A percentile compares a stretch with the other conserved stretches of the same genome.
Conservation (phyloP, 352 stramenopile species). For the Globisporangium apiculatum region DNA sequence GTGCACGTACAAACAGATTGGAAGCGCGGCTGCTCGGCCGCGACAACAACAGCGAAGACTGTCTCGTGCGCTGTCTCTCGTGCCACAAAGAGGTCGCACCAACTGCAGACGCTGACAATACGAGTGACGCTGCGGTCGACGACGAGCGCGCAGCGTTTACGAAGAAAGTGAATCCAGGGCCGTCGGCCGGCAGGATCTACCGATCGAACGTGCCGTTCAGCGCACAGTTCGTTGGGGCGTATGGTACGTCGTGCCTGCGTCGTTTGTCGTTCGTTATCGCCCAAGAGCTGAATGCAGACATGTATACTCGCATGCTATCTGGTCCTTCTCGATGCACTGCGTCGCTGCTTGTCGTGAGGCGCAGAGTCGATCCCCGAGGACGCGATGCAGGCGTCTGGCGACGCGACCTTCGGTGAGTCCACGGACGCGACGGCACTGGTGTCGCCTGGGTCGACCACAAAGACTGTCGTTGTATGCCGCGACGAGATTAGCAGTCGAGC, state of each 20-base stretch:
- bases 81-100: constrained; percentile 59
- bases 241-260: constrained; percentile 4
- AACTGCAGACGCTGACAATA: constrained; percentile 11
- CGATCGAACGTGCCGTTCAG: constrained; percentile 58
- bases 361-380: constrained; percentile 12
- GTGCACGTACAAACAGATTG: constrained; percentile 19
- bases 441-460: background rate
- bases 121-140: constrained; percentile 20
- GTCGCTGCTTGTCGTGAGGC: too few species aligned
- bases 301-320: too few species aligned
- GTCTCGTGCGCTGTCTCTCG: constrained; percentile 57
- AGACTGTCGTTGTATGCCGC: background rate
- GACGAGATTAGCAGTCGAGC: constrained; percentile 4
- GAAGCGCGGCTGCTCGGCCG: constrained; percentile 42
- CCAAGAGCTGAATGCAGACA: too few species aligned
- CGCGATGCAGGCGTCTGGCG: constrained; percentile 1
- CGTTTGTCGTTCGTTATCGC: too few species aligned
- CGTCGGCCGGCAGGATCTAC: constrained; percentile 44
- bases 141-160: constrained; percentile 8
- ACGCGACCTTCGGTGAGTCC: background rate
- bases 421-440: too few species aligned
- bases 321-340: too few species aligned
- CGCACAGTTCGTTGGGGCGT: constrained; percentile 19
- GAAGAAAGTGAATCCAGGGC: constrained; percentile 45
- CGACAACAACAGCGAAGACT: constrained; percentile 49